These are phyloP conservation scores for Fusarium mundagurra DNA, from an alignment of 2,329 filamentous ascomycete genomes.

Conservation along the genomic window DNA sequence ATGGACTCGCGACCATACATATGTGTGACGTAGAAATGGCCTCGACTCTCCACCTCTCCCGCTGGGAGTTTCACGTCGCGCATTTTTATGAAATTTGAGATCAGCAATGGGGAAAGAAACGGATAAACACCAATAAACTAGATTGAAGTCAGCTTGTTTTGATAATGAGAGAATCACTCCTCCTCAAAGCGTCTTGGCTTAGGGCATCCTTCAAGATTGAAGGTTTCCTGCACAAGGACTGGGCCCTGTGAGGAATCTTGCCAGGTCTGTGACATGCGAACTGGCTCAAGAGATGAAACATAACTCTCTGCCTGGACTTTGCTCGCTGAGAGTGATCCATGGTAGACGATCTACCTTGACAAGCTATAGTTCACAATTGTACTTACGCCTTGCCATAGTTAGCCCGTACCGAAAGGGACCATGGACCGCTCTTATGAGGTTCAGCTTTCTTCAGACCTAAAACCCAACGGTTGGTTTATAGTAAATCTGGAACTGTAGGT, in stretches of 20 bases:
- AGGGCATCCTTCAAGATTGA: neutral
- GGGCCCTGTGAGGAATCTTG: neutral
- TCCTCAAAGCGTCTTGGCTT: neutral
- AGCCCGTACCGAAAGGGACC: neutral
- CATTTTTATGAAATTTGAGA: slow-evolving; percentile 20
- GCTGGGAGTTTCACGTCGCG: slow-evolving; percentile 21
- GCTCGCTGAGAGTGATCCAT: neutral
- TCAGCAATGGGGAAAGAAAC: slow-evolving; percentile 9
- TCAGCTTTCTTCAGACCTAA: neutral
- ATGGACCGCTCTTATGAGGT: neutral
- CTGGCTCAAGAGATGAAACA: neutral
- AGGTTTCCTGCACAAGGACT: neutral
- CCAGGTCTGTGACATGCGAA: neutral
- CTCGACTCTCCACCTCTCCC: slow-evolving; percentile 20
- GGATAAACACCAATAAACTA: slow-evolving; percentile 23
- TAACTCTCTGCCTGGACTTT: neutral
- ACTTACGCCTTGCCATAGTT: neutral
- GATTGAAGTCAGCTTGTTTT: slow-evolving; percentile 33
- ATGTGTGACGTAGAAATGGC: slow-evolving; percentile 33
- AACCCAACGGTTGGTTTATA: neutral
- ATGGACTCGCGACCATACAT: slow-evolving; percentile 39
- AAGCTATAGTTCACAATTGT: neutral
- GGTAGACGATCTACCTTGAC: no score
- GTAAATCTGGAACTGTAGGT: neutral
- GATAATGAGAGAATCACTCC: slow-evolving; percentile 2